phyloP scores from a whole-genome alignment of 371 early-diverging fungal species.

The Mortierella sp. region DNA sequence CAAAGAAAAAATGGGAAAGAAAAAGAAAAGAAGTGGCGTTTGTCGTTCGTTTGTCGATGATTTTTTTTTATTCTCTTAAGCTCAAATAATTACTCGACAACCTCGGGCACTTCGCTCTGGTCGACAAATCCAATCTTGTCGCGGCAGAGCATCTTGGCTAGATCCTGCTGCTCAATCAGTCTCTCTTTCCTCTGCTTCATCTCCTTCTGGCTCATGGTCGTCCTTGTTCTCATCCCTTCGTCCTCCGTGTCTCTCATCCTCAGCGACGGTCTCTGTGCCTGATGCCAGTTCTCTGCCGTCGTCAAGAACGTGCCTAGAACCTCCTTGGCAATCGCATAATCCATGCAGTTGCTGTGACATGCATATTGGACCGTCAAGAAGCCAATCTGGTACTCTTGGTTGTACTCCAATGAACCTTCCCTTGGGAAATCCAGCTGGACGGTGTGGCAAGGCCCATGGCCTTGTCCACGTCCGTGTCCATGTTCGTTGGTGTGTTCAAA shows the following conservation, averaged over 20 bases:
- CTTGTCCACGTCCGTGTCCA: neutral
- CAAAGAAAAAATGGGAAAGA: neutral
- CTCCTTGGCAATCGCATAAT: slow-evolving; percentile 41
- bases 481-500: neutral
- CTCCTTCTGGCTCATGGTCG: neutral
- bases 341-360: slow-evolving; percentile 46
- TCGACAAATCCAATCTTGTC: slow-evolving; percentile 49
- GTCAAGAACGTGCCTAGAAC: slow-evolving; percentile 38
- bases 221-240: neutral
- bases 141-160: slow-evolving; percentile 31
- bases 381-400: slow-evolving; percentile 52
- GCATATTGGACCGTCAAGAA: slow-evolving; percentile 53
- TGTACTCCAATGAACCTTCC: slow-evolving; percentile 52
- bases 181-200: slow-evolving; percentile 1
- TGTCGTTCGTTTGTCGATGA: neutral
- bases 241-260: neutral
- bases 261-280: neutral
- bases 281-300: slow-evolving; percentile 23
- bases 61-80: neutral
- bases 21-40: neutral
- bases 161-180: slow-evolving; percentile 14
- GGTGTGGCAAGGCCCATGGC: slow-evolving; percentile 29
- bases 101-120: slow-evolving; percentile 52
- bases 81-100: slow-evolving; percentile 34
- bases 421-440: slow-evolving; percentile 52